A percentile compares a stretch with the other conserved stretches of the same genome.
Evolutionary conservation across 2,329 filamentous ascomycete genomes (phyloP).

Genomic region (Exophiala viscosa): DNA sequence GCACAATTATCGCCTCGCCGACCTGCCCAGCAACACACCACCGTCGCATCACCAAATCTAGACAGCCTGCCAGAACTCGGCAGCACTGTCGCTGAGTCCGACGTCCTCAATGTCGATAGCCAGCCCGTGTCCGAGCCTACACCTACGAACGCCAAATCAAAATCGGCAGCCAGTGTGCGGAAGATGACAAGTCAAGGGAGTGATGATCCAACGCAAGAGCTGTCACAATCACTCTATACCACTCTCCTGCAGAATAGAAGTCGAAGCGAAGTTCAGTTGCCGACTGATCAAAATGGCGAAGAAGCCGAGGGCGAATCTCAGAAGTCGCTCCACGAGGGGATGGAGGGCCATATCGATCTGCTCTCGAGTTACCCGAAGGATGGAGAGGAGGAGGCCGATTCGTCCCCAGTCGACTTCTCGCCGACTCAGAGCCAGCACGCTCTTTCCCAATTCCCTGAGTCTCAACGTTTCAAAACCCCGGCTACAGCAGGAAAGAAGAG

Average conservation of each 20-base stretch:
- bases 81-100: conserved; percentile 26
- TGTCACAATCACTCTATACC: conserved; percentile 45
- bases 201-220: conserved; percentile 42
- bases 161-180: not conserved
- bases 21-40: not conserved
- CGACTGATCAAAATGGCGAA: conserved; percentile 19
- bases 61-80: conserved; percentile 23
- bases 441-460: conserved; percentile 44
- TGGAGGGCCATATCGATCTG: conserved; percentile 43
- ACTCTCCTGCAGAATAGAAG: conserved; percentile 36
- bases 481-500: conserved; percentile 39
- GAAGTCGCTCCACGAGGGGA: conserved; percentile 39
- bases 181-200: conserved; percentile 37
- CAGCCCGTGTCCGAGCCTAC: conserved; percentile 5
- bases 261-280: conserved; percentile 30
- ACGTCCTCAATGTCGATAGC: conserved; percentile 14
- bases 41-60: not conserved
- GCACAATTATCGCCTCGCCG: conserved; percentile 2
- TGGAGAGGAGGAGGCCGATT: conserved; percentile 4
- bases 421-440: conserved; percentile 32
- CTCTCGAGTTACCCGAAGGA: conserved; percentile 33
- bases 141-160: conserved; percentile 1
- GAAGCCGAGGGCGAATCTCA: conserved; percentile 34
- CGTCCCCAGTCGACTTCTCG: conserved; percentile 20
- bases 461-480: conserved; percentile 43